Conservation (phyloP, 2,329 filamentous ascomycete genomes). For the Cercospora brassicicola region DNA sequence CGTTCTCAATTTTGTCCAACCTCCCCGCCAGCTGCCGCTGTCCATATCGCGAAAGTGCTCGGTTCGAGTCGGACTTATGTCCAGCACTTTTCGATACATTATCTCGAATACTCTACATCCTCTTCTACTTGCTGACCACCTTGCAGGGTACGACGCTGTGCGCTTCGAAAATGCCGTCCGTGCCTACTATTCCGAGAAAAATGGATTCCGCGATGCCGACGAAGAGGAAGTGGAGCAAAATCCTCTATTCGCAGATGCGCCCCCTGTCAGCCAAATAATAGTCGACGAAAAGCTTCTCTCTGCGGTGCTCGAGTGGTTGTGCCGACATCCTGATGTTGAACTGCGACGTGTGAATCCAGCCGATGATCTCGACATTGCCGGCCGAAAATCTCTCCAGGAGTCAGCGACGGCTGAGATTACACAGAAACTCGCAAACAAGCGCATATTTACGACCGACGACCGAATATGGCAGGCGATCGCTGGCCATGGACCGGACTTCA, state of each 20-base stretch:
- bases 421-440: constrained; percentile 27
- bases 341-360: constrained; percentile 42
- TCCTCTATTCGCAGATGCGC: constrained; percentile 32
- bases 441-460: constrained; percentile 55
- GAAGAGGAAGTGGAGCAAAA: constrained; percentile 15
- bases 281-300: constrained; percentile 56
- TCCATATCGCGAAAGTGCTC: background rate
- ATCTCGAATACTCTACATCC: background rate
- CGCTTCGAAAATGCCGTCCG: constrained; percentile 45
- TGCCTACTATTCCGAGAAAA: constrained; percentile 40
- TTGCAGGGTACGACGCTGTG: constrained; percentile 43
- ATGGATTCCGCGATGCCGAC: background rate
- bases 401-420: constrained; percentile 5
- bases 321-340: constrained; percentile 56
- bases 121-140: background rate
- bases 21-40: background rate
- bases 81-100: background rate
- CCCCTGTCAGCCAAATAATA: constrained; percentile 23
- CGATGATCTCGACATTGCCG: constrained; percentile 43
- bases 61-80: constrained; percentile 13
- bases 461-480: constrained; percentile 61
- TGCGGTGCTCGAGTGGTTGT: constrained; percentile 60
- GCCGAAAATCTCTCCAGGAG: constrained; percentile 19
- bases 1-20: constrained; percentile 33
- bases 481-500: constrained; percentile 59